Evolutionary conservation across 345 rosid genomes (phyloP), one percentile per base, ranked within the genome.

Genomic region (Boechera divaricarpa): DNA sequence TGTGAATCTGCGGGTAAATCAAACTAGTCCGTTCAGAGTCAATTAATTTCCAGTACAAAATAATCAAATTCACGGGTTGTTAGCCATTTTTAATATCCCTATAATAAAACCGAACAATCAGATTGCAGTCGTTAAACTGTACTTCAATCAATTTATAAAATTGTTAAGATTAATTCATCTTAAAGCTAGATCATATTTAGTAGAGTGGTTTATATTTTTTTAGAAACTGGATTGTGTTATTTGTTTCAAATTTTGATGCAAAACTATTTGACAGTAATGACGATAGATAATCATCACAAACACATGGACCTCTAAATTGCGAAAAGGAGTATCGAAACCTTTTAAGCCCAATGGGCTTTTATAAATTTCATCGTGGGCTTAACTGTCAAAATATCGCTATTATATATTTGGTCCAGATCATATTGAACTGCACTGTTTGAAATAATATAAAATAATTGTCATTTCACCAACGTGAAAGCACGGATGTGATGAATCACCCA

Each of bases 401-500:
- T 21, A 21, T 21, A 33, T 33, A 33, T 39, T 9, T 39, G 12
- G 12, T 39, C 42, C 42, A 39, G 4, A 39, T 39, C 44, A 41
- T 10, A 41, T 3, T 5, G 48, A 44, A 13, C 48, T 44, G 16
- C 16, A 44, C 48, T 13, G 1, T 16, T 44, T 44, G 48, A 36
- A 7, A 44, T 44, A 4, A 15, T 1, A 15, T 15, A 38, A n/a
- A 45, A 15, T 24, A 21, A 24, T 10, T 53, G 28, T 53, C 35
- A 26, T 42, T 42, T 42, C 21, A 26, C 21, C 6, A 13, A 9
- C 24, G 67, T 57, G 33, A 54, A n/a, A 61, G n/a, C 72, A 68
- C 55, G 54, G 39, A 49, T 44, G 21, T 5, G 45, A 12, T 76
- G 73, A 78, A 42, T 39, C 48, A 78, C 18, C 81, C 5, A 78